Base-by-base conservation (phyloP, 2,329 filamentous ascomycete genomes). In the Raffaelea ambrosiae region DNA sequence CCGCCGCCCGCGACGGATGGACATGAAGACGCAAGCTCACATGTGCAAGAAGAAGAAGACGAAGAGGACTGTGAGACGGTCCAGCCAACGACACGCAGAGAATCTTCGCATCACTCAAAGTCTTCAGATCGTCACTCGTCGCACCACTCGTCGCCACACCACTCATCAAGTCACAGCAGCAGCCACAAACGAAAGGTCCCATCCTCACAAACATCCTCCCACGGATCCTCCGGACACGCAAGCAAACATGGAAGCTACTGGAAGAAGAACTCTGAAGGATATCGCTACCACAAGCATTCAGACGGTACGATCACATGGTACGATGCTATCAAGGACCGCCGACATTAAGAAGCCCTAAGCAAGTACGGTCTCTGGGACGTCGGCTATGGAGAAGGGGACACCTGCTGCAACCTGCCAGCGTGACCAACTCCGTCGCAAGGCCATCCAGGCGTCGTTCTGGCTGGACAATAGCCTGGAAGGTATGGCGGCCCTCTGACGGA, bases 251-350 rank as follows among this genome's bases (percentile, higher is more conserved):
- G 21, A 38, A 48, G 40, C 18, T 48, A 48, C 38, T 48, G 46
- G 46, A 48, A 48, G 40, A 31, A 42, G 41, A 40, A 48, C 20
- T 14, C 40, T n/a, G 20, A 44, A 26, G 46, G 46, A 16, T 19
- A 38, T 44, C 38, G 36, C 40, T 48, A 35, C 22, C 46, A 48
- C 31, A 38, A 33, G 35, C 46, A 44, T 48, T 48, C 46, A 9
- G 46, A 44, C 43, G 46, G 46, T 40, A 48, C 13, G 18, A 21
- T 48, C 46, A 36, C 40, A 44, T 48, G 46, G 46, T 40, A 31
- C 18, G 46, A 48, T 23, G 40, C 44, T 36, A 13, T 23, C 22
- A 40, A 48, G 7, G 46, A 41, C 23, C 9, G 18, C 13, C 21
- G 35, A 38, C 35, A 38, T 7, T 38, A 14, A n/a, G 35, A 38